These are phyloP conservation scores for Ceratopteris richardii DNA, from an alignment of 75 land plant species.

Conservation along the genomic window DNA sequence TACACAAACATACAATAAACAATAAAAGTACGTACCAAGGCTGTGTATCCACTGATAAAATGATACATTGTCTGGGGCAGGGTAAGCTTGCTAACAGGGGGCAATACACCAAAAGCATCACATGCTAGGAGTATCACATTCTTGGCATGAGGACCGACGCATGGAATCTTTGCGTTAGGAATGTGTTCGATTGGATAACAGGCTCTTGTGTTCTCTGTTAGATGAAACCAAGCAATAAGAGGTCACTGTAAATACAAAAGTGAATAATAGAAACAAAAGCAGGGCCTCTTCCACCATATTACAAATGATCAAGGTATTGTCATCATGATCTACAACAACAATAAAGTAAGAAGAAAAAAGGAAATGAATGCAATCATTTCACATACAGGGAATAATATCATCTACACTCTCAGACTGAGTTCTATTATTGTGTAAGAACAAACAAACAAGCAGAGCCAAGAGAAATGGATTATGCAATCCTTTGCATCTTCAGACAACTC, in stretches of 20 bases:
- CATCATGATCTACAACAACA: no score
- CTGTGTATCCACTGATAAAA: constrained; percentile 42
- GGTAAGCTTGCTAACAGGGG: constrained; percentile 36
- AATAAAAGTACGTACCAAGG: constrained; percentile 15
- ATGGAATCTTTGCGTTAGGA: constrained; percentile 33
- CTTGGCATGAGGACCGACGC: constrained; percentile 38
- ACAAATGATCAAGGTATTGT: no score
- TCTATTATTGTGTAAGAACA: no score
- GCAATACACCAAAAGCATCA: constrained; percentile 38
- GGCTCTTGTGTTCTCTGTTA: constrained; percentile 36
- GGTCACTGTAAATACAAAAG: neutral
- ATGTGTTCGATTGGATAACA: constrained; percentile 34
- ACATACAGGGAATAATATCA: no score
- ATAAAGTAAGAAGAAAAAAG: no score
- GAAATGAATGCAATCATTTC: no score
- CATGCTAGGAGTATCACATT: constrained; percentile 31
- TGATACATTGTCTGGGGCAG: constrained; percentile 38
- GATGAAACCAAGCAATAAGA: neutral
- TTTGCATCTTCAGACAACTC: no score
- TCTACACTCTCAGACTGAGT: no score
- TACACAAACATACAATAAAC: no score
- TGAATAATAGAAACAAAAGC: neutral
- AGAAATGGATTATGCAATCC: no score
- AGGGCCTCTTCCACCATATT: neutral
- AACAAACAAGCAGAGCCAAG: no score